phyloP scores from a whole-genome alignment of 148 eudicot genomes.

The Beta vulgaris region DNA sequence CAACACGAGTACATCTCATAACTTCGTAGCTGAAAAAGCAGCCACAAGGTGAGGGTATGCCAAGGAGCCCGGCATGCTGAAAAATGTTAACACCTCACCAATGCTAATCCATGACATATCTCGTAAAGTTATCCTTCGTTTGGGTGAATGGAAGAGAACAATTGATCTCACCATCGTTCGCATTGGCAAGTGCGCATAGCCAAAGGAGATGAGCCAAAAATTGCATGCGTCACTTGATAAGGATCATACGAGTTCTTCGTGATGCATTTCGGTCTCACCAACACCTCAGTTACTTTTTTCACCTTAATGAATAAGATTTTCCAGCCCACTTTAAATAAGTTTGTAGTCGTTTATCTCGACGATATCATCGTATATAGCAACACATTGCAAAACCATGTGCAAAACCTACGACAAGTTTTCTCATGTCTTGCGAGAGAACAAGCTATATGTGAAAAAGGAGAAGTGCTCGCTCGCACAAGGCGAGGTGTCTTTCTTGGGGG shows the following conservation, averaged over 20 bases:
- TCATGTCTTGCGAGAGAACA: not conserved
- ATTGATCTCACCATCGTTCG: no score
- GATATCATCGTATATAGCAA: not conserved
- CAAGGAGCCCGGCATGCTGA: no score
- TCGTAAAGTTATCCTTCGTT: no score
- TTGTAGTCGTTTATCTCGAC: not conserved
- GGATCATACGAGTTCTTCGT: not conserved
- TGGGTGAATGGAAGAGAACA: no score
- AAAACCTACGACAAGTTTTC: not conserved
- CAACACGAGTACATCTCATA: no score
- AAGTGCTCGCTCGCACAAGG: not conserved
- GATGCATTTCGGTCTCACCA: not conserved
- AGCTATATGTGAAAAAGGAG: not conserved
- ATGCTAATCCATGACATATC: no score
- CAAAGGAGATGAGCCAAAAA: not conserved
- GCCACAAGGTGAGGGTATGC: not conserved
- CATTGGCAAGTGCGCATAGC: not conserved
- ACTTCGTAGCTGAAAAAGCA: not conserved
- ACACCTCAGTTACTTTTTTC: not conserved
- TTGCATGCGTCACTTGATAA: not conserved
- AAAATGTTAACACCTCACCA: no score
- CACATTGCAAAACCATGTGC: not conserved
- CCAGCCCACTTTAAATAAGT: not conserved
- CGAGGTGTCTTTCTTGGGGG: conserved; percentile 10
- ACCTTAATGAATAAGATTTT: not conserved